Evolutionary conservation across 257 asterid species (phyloP).

Genomic region (Ajuga chamaepitys): DNA sequence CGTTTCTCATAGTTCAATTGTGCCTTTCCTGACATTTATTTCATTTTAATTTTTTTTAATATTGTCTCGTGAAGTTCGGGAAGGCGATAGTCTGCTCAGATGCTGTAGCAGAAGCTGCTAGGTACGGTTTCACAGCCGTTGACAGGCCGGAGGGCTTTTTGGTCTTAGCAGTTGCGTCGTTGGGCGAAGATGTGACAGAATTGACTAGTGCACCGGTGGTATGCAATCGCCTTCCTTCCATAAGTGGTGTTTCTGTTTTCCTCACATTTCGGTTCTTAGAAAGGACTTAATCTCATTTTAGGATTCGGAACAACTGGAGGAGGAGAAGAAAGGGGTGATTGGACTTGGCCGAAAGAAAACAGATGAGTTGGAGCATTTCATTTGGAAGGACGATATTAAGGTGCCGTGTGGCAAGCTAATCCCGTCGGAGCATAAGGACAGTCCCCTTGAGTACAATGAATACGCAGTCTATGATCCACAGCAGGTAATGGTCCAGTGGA

Average conservation of each 20-base stretch:
- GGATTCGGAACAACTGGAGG: constrained; percentile 47
- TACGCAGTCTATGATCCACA: constrained; percentile 79
- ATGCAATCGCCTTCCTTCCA: background rate
- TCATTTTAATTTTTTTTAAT: no score
- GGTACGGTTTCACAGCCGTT: constrained; percentile 82
- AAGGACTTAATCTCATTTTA: background rate
- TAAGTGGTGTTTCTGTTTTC: no score
- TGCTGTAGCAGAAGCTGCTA: constrained; percentile 85
- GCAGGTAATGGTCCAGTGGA: constrained; percentile 35
- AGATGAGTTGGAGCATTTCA: constrained; percentile 68
- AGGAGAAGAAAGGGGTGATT: constrained; percentile 52
- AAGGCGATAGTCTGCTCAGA: constrained; percentile 89
- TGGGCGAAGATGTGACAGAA: constrained; percentile 48
- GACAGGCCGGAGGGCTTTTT: constrained; percentile 84
- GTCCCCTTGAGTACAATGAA: constrained; percentile 68
- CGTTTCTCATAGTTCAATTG: no score
- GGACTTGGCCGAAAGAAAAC: constrained; percentile 67
- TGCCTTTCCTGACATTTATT: no score
- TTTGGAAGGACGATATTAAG: constrained; percentile 68
- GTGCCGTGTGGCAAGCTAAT: constrained; percentile 70
- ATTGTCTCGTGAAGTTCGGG: constrained; percentile 45
- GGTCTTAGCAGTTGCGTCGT: constrained; percentile 68
- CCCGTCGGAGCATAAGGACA: constrained; percentile 49
- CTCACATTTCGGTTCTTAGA: no score
- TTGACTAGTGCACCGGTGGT: constrained; percentile 26